Conservation (phyloP, 2,329 filamentous ascomycete species). For the Metarhizium brunneum region DNA sequence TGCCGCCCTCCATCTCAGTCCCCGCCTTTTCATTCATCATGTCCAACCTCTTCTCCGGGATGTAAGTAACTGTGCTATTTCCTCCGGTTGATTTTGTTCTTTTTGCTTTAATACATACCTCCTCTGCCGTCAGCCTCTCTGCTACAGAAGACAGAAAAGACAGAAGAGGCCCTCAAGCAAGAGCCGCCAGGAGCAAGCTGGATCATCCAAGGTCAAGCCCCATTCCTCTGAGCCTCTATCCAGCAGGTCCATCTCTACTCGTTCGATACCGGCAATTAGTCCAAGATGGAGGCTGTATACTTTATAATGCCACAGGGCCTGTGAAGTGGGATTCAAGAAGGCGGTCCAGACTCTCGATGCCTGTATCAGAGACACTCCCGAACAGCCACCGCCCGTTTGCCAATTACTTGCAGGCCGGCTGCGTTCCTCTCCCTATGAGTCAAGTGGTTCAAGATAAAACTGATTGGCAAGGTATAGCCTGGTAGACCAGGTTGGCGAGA, state of each 20-base stretch:
- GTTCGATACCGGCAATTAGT: background rate
- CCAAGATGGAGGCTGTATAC: background rate
- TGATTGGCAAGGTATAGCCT: too few species aligned
- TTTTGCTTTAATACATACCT: background rate
- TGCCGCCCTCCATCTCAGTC: conserved; percentile 2
- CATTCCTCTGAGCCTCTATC: background rate
- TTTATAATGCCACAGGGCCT: background rate
- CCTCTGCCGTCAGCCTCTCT: too few species aligned
- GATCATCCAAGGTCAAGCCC: background rate
- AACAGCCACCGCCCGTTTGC: too few species aligned
- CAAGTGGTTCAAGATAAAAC: too few species aligned
- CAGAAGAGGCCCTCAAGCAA: background rate
- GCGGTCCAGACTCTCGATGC: too few species aligned
- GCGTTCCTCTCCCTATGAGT: too few species aligned
- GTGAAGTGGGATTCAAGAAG: too few species aligned
- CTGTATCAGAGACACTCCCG: too few species aligned
- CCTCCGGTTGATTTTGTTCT: background rate
- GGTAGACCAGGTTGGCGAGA: too few species aligned
- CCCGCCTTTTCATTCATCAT: conserved; percentile 26
- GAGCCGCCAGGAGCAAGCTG: background rate
- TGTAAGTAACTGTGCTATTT: conserved; percentile 35
- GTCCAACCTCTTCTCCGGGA: conserved; percentile 54
- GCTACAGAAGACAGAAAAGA: background rate
- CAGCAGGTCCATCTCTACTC: background rate
- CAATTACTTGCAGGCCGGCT: too few species aligned